A percentile compares a stretch with the other conserved stretches of the same genome.
Evolutionary conservation across 805 yeast species (phyloP).

Genomic region (Zygoascus flipseniorum): DNA sequence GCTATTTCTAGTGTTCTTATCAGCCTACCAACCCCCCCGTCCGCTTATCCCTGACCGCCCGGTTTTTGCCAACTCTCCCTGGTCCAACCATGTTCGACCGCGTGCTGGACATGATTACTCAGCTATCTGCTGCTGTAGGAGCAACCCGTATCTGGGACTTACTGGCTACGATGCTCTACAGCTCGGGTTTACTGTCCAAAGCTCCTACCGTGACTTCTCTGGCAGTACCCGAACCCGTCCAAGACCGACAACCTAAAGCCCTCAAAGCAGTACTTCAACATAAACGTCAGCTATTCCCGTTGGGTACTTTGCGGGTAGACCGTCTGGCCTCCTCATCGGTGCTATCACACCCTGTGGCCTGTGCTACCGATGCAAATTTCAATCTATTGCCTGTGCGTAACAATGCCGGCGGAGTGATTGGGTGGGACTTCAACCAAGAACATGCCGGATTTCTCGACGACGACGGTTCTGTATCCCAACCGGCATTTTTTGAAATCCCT

Average conservation of each 20-base stretch:
- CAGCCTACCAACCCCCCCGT: too few species aligned
- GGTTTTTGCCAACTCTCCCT: too few species aligned
- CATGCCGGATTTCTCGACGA: neutral
- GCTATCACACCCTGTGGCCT: slow-evolving; percentile 11
- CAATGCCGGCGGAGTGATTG: slow-evolving; percentile 13
- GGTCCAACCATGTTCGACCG: neutral
- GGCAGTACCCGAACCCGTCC: neutral
- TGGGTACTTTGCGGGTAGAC: neutral
- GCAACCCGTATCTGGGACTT: neutral
- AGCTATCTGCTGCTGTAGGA: neutral
- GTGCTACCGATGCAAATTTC: slow-evolving; percentile 16
- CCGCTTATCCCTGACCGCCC: too few species aligned
- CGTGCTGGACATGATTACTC: neutral
- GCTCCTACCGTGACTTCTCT: neutral
- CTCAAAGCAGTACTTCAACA: neutral
- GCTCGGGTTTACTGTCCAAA: neutral
- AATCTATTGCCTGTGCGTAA: slow-evolving; percentile 13
- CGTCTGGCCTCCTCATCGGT: neutral
- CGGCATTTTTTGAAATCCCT: neutral
- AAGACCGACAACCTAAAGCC: neutral
- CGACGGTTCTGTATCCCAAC: neutral
- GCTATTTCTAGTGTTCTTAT: too few species aligned
- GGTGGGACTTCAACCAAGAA: slow-evolving; percentile 13
- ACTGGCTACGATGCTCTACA: neutral
- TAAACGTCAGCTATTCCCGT: neutral